Base-by-base conservation (phyloP, 1,284 basidiomycete genomes). In the Apiotrichum laibachii region DNA sequence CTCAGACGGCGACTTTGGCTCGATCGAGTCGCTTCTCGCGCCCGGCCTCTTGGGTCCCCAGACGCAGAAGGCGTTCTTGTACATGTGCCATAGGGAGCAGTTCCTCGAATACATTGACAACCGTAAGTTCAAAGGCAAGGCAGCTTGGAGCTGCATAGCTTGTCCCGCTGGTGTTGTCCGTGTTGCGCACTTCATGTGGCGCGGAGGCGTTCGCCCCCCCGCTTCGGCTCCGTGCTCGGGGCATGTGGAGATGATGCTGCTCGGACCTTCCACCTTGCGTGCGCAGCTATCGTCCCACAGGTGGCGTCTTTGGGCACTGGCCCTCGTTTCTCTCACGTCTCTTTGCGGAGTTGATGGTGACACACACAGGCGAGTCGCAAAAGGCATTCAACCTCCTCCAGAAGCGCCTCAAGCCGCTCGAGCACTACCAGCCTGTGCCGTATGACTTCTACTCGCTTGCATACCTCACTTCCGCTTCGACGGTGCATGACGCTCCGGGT, bases 331-430 rank as follows among this genome's bases (percentile, higher is more conserved):
- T 7, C 26, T 31, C 7, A 31, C 26, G 3, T 31, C 26, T 31
- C 16, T 43, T 18, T 43, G 4, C 42, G 4, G 10, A 21, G 16
- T 49, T 31, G 13, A 6, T 34, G 33, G 22, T 46, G 45, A 46
- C 45, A 13, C 48, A 21, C 21, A 15, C 26, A 73, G 73, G 73
- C 22, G 75, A 77, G 65, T 74, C 72, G n/a, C 75, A 77, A 54
- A 76, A 77, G 53, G 81, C 80, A 1, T 82, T 82, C 70, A 81
- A 81, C 22, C 77, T 81, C 19, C 72, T 82, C 18, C 78, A 78
- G 53, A 81, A 81, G 60, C 71, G 80, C 1, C 68, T 82, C 33
- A 81, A 81, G 64, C 80, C 80, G 9, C 70, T 82, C 18, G 81
- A 82, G 57, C 80, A 81, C 59, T 82, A 81, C 58, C 80, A 81